Base-by-base conservation (phyloP, 495 filamentous ascomycete species). In the Collariella sp. region DNA sequence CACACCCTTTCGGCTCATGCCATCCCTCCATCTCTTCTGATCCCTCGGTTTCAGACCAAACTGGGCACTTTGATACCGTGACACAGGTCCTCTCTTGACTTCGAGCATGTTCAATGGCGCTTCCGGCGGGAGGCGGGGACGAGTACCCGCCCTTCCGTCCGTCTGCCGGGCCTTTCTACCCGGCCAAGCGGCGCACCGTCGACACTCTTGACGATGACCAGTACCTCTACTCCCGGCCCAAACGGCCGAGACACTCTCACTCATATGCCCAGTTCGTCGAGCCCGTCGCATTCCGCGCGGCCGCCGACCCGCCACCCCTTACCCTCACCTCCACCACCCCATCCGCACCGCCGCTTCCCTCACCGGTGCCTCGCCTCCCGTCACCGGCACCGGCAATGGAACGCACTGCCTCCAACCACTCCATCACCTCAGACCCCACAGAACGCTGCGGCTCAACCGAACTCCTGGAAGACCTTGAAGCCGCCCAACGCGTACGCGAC, bases 61-160 rank as follows among this genome's bases (percentile, higher is more conserved):
- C 35, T 12, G 35, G 10, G 11, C 15, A 6, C 3, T 20, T 3
- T 13, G 16, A 5, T 18, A 13, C 9, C 20, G 40, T 53, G 22
- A 40, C 31, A 54, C 41, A 23, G 9, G 11, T 5, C 19, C 20
- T 26, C 34, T 23, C 44, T 5, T 16, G 7, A 31, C 44, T 9
- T 53, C 52, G 66, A 69, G 61, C 50, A 69, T 69, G 67, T 66
- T 57, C 64, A 53, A 69, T 69, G 67, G 67, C 64, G 53, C 47
- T 50, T n/a, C 64, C 57, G 54, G 52, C 52, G 53, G 41, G 45
- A 60, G 67, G 64, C 62, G 64, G 67, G 62, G 57, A 63, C 61
- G 50, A 59, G 7, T 55, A 56, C 62, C 62, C 57, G 56, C 62
- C 64, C 33, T 46, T 58, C 55, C 55, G 52, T 15, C 43, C 35